Evolutionary conservation across 2,329 filamentous ascomycete species (phyloP), one percentile per base, ranked within the genome.

Genomic region (Arthrobotrys musiformis): DNA sequence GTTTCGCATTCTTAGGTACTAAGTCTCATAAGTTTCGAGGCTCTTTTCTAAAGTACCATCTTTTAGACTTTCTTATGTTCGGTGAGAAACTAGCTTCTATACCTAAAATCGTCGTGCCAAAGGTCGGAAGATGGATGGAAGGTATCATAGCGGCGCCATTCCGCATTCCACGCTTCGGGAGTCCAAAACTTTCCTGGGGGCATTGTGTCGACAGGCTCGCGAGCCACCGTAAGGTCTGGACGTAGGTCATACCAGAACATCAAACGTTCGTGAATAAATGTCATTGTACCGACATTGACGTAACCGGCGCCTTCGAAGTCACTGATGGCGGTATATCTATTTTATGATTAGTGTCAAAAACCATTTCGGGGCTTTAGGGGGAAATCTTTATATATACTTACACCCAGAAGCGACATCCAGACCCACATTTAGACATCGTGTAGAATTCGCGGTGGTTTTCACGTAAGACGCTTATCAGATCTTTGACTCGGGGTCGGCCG

Each of bases 171-270:
- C n/a, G 42, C 44, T 26, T 37, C 19, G n/a, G 33, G 30, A 13
- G 35, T 13, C 62, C 62, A 66, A 42, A 66, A 66, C 33, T 30
- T 66, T 19, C 44, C 62, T 54, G 28, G 19, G 6, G 28, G 46
- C 48, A 66, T 66, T 4, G 28, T 40, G 8, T 26, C 11, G 44
- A 42, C 11, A 28, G 33, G 26, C 11, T 40, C 46, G 5, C 7
- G 17, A 40, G n/a, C 17, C 35, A 66, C 30, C 4, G 4, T 54
- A 24, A 30, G 11, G 28, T 52, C 24, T 22, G 13, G 28, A n/a
- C 22, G 11, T 5, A 22, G 19, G 13, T 26, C 30, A 17, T 52
- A 52, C 37, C 40, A 28, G 3, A 26, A 11, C 61, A 40, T 40
- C 44, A 50, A 11, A 22, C 28, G 58, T 13, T 30, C 37, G 3